A percentile compares a stretch with the other conserved stretches of the same genome.
phyloP scores from a whole-genome alignment of 805 yeast genomes.

The Wickerhamiella spandovensis region DNA sequence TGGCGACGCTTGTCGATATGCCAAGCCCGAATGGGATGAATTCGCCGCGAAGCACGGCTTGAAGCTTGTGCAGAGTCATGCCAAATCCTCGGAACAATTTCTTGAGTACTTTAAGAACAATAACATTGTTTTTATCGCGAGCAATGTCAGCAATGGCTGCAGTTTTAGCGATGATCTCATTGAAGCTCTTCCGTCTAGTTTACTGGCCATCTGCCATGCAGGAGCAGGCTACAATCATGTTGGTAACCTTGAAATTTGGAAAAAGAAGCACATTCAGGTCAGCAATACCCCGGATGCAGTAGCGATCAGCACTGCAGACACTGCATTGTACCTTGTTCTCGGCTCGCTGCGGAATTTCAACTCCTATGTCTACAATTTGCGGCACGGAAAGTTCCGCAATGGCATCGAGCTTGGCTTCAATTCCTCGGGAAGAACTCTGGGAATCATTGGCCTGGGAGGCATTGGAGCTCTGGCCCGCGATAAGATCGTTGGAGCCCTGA shows the following conservation, averaged over 20 bases:
- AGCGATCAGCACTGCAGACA: slow-evolving; percentile 44
- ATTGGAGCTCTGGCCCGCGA: slow-evolving; percentile 46
- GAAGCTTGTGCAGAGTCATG: too few species aligned
- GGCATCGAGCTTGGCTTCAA: slow-evolving; percentile 34
- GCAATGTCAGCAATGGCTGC: too few species aligned
- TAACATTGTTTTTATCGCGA: too few species aligned
- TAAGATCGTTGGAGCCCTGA: slow-evolving; percentile 33
- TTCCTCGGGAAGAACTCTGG: slow-evolving; percentile 39
- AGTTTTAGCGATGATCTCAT: too few species aligned
- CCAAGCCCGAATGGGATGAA: too few species aligned
- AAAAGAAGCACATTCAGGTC: slow-evolving; percentile 31
- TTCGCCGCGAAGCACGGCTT: too few species aligned
- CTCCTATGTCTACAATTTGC: neutral
- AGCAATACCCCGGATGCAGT: slow-evolving; percentile 43
- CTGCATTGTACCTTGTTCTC: slow-evolving; percentile 36
- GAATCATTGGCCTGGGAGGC: slow-evolving; percentile 53
- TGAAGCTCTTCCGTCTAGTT: too few species aligned
- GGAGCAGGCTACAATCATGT: slow-evolving; percentile 32
- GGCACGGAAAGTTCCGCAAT: slow-evolving; percentile 27
- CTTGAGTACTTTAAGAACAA: too few species aligned
- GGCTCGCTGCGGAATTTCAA: slow-evolving; percentile 1
- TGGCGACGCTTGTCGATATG: too few species aligned
- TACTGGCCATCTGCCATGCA: too few species aligned
- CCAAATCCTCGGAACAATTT: too few species aligned
- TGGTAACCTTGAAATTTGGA: slow-evolving; percentile 31